These are phyloP conservation scores for Xylaria curta DNA, from an alignment of 495 filamentous ascomycete species.

Conservation along the genomic window DNA sequence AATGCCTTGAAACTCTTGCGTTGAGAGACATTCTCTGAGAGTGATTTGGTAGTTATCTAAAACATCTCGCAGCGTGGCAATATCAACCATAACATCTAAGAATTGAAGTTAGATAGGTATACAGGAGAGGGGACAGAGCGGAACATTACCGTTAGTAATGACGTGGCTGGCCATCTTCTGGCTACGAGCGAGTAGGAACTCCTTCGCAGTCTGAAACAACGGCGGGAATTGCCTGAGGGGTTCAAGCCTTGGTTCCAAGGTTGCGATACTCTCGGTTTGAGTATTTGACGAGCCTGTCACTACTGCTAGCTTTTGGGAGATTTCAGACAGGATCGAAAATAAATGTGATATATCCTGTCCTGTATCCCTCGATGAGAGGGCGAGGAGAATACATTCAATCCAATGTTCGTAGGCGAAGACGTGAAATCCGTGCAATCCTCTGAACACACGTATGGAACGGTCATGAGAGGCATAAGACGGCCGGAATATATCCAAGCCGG, in stretches of 20 bases:
- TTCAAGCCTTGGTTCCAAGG: conserved; percentile 3
- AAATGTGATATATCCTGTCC: neutral
- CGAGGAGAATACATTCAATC: conserved; percentile 34
- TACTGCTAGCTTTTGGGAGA: neutral
- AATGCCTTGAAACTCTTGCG: conserved; percentile 23
- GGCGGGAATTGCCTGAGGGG: neutral
- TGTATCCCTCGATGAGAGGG: neutral
- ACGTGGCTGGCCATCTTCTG: neutral
- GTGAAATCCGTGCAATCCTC: conserved; percentile 39
- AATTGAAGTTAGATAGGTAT: neutral
- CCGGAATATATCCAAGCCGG: neutral
- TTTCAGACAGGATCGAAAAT: neutral
- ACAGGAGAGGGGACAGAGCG: neutral
- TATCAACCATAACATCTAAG: neutral
- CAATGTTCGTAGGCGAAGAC: conserved; percentile 41
- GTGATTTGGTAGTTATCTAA: conserved; percentile 31
- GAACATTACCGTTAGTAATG: neutral
- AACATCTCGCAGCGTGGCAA: neutral
- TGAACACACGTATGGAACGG: conserved; percentile 29
- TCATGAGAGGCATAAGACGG: neutral
- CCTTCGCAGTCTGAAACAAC: neutral
- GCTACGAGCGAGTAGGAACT: neutral
- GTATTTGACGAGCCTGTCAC: neutral
- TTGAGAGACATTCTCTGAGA: conserved; percentile 27
- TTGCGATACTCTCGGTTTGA: neutral